Conservation (phyloP, 2,329 filamentous ascomycete genomes). For the Aspergillus ruber region DNA sequence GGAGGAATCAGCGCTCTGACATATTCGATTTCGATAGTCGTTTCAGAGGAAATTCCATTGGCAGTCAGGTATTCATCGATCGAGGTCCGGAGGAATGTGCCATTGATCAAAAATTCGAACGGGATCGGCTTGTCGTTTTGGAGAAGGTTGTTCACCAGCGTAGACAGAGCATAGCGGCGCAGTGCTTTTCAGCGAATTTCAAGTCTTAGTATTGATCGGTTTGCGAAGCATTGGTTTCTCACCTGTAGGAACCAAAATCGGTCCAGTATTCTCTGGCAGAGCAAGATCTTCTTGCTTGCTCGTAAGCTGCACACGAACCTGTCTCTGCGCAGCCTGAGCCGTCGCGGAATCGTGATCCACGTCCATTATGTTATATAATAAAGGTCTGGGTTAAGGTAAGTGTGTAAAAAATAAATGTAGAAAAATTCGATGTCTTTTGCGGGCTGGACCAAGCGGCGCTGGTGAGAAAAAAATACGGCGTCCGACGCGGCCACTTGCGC, state of each 20-base stretch:
- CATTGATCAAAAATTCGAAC: slow-evolving; percentile 92
- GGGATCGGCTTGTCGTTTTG: slow-evolving; percentile 47
- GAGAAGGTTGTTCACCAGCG: slow-evolving; percentile 57
- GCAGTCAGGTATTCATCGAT: slow-evolving; percentile 83
- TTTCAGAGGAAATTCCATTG: slow-evolving; percentile 84
- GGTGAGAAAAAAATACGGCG: slow-evolving; percentile 36
- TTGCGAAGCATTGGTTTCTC: not conserved
- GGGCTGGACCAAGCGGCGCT: slow-evolving; percentile 22
- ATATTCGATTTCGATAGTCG: slow-evolving; percentile 82
- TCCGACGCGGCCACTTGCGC: slow-evolving; percentile 35
- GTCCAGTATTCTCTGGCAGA: slow-evolving; percentile 48
- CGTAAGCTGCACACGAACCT: slow-evolving; percentile 51
- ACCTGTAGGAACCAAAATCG: slow-evolving; percentile 55
- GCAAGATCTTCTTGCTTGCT: slow-evolving; percentile 49
- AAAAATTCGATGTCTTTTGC: slow-evolving; percentile 17
- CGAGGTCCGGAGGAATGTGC: slow-evolving; percentile 80
- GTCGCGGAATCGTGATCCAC: slow-evolving; percentile 14
- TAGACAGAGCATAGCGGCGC: slow-evolving; percentile 55
- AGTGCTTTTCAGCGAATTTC: slow-evolving; percentile 35
- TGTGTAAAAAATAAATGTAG: not conserved
- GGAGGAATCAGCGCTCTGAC: slow-evolving; percentile 87
- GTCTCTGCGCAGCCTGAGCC: slow-evolving; percentile 30
- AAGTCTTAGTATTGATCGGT: slow-evolving; percentile 8
- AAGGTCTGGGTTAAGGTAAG: not conserved
- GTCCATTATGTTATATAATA: slow-evolving; percentile 17